A percentile compares a stretch with the other conserved stretches of the same genome.
Evolutionary conservation across 805 yeast species (phyloP).

Genomic region (Candida caryicola): DNA sequence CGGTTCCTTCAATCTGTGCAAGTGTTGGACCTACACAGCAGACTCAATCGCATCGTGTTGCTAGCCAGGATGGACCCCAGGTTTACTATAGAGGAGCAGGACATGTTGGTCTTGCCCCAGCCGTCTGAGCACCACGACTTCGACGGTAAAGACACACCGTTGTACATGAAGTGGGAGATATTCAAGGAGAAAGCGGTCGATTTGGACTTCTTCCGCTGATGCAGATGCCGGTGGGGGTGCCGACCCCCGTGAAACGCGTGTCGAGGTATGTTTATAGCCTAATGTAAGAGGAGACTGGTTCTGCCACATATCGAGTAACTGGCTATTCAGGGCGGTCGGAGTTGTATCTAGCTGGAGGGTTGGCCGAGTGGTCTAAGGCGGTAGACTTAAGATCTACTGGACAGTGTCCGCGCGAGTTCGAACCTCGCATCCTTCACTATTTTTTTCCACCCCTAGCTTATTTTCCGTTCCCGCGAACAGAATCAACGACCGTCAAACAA

Average conservation of each 20-base stretch:
- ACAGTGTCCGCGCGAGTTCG: slow-evolving; percentile 48
- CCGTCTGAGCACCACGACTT: background rate
- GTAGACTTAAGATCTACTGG: slow-evolving; percentile 47
- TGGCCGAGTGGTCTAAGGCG: slow-evolving; percentile 51
- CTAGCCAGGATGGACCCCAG: slow-evolving; percentile 6
- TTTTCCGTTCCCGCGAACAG: background rate
- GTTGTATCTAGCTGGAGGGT: slow-evolving; percentile 42
- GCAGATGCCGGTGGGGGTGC: background rate
- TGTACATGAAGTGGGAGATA: slow-evolving; percentile 7
- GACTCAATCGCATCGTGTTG: background rate
- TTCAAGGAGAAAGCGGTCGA: slow-evolving; percentile 3
- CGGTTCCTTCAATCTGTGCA: slow-evolving; percentile 9
- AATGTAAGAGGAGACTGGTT: background rate
- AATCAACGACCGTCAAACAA: too few relatives aligned
- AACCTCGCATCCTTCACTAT: slow-evolving; percentile 45
- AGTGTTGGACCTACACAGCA: background rate
- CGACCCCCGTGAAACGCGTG: background rate
- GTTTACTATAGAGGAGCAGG: slow-evolving; percentile 4
- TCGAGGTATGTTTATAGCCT: background rate
- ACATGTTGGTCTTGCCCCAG: slow-evolving; percentile 6
- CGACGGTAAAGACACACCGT: slow-evolving; percentile 1
- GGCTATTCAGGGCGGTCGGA: too few relatives aligned
- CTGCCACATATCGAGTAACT: too few relatives aligned
- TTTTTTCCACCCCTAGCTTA: slow-evolving; percentile 13
- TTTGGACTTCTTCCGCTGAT: slow-evolving; percentile 3